phyloP scores from a whole-genome alignment of 768 basidiomycete species.

The Grammothele lineata region DNA sequence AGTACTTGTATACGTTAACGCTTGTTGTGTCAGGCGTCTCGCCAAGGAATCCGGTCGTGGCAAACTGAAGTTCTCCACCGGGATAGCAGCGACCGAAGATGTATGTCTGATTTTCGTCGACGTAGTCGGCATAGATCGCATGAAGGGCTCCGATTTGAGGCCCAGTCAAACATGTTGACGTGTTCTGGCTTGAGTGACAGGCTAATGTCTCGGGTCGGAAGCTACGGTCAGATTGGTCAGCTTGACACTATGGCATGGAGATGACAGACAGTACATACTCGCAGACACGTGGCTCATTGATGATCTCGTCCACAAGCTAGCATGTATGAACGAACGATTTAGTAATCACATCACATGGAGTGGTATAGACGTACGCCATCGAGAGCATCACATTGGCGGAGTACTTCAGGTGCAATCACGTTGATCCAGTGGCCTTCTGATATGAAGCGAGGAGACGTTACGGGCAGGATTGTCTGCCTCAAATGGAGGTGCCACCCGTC shows the following conservation, averaged over 20 bases:
- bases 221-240: too few relatives aligned
- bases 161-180: slow-evolving; percentile 16
- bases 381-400: slow-evolving; percentile 27
- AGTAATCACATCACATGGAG: background rate
- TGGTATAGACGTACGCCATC: slow-evolving; percentile 21
- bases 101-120: slow-evolving; percentile 14
- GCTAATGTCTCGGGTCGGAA: slow-evolving; percentile 19
- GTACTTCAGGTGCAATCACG: slow-evolving; percentile 24
- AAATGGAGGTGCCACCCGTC: slow-evolving; percentile 17
- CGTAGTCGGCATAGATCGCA: slow-evolving; percentile 16
- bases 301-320: slow-evolving; percentile 22
- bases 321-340: too few relatives aligned
- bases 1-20: too few relatives aligned
- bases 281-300: slow-evolving; percentile 17
- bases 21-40: too few relatives aligned
- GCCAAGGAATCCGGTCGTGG: too few relatives aligned
- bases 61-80: slow-evolving; percentile 14
- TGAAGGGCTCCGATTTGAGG: slow-evolving; percentile 19
- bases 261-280: too few relatives aligned
- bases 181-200: slow-evolving; percentile 12
- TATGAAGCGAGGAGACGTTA: slow-evolving; percentile 20
- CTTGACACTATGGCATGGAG: too few relatives aligned
- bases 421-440: slow-evolving; percentile 17
- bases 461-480: background rate
- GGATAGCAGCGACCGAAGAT: slow-evolving; percentile 18